Evolutionary conservation across 73 alveolate species (phyloP).

Genomic region (Tetrahymena thermophila): DNA sequence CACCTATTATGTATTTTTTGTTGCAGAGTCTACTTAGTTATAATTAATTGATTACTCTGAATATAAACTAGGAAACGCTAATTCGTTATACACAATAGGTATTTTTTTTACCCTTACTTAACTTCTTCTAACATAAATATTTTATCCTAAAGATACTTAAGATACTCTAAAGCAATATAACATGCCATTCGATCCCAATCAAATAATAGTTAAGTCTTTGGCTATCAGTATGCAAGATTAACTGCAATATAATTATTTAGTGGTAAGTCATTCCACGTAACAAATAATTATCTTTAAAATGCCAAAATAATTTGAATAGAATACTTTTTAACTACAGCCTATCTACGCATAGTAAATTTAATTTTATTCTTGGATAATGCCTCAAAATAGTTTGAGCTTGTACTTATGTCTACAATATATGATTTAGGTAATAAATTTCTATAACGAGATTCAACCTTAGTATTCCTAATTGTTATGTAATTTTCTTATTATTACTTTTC

Average conservation of each 20-base stretch:
- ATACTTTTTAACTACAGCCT: neutral
- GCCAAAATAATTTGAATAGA: neutral
- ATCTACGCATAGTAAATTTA: neutral
- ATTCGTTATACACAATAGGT: neutral
- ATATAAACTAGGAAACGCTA: no score
- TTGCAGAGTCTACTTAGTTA: neutral
- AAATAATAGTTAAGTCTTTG: no score
- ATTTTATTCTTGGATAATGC: neutral
- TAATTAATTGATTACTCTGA: neutral
- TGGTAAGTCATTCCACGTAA: neutral
- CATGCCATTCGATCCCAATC: no score
- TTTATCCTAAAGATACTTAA: neutral
- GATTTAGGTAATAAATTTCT: neutral
- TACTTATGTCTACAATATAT: neutral
- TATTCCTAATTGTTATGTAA: neutral
- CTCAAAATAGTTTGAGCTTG: neutral
- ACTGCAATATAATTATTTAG: neutral
- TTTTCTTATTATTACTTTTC: neutral
- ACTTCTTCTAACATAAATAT: neutral
- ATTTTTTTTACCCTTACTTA: no score
- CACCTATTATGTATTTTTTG: neutral
- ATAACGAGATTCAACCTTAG: neutral
- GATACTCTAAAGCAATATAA: neutral
- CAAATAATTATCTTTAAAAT: no score
- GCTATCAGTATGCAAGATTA: neutral